phyloP scores from a whole-genome alignment of 352 stramenopile genomes.

The Phytophthora pini region DNA sequence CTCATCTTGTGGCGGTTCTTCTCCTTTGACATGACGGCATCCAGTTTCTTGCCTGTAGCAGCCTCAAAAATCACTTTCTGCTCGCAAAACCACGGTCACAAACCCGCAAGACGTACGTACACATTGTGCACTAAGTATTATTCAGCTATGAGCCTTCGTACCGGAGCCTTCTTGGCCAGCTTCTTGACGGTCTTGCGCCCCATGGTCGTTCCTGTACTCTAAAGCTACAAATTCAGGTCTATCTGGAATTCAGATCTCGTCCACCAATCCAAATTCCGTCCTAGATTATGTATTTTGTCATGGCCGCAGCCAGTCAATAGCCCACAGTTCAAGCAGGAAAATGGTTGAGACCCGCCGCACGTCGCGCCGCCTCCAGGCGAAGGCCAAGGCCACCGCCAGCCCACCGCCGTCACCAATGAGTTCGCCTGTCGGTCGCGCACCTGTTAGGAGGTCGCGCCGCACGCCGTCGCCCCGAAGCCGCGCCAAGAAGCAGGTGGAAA shows the following conservation, averaged over 20 bases:
- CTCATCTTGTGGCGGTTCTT: slow-evolving; percentile 47
- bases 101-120: neutral
- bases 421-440: slow-evolving; percentile 2
- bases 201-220: slow-evolving; percentile 1
- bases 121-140: neutral
- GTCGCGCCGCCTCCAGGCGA: slow-evolving; percentile 66
- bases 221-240: slow-evolving; percentile 2
- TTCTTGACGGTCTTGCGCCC: slow-evolving; percentile 37
- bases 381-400: slow-evolving; percentile 22
- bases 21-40: slow-evolving; percentile 8
- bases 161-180: slow-evolving; percentile 43
- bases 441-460: slow-evolving; percentile 5
- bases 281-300: neutral
- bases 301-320: slow-evolving; percentile 25
- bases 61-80: slow-evolving; percentile 41
- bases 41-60: slow-evolving; percentile 29
- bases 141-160: slow-evolving; percentile 12
- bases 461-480: slow-evolving; percentile 21
- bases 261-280: slow-evolving; percentile 9
- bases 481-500: slow-evolving; percentile 21
- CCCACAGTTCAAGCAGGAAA: neutral
- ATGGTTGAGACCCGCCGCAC: slow-evolving; percentile 77
- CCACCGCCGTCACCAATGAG: slow-evolving; percentile 24
- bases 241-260: neutral
- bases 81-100: neutral